These are phyloP conservation scores for Panaeolus papilionaceus DNA, from an alignment of 768 basidiomycete species.

Conservation along the genomic window DNA sequence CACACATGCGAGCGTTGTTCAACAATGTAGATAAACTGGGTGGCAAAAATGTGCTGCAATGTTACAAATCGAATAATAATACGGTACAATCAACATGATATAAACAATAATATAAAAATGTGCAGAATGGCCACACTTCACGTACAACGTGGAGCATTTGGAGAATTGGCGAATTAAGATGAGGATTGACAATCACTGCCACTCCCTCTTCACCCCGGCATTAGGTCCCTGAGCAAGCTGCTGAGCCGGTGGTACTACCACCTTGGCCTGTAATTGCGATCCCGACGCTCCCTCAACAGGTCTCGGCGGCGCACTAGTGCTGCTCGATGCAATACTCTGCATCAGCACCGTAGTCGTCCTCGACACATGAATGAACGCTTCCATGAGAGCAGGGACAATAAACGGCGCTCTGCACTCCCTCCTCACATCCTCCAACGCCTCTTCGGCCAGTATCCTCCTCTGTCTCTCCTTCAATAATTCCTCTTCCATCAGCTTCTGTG, in stretches of 20 bases:
- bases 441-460: constrained; percentile 49
- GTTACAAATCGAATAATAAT: too few relatives aligned
- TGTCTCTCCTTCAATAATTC: constrained; percentile 45
- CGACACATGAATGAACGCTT: constrained; percentile 57
- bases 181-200: neutral
- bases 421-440: constrained; percentile 50
- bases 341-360: constrained; percentile 41
- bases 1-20: too few relatives aligned
- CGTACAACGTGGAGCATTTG: too few relatives aligned
- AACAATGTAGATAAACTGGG: too few relatives aligned
- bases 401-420: constrained; percentile 60
- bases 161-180: neutral
- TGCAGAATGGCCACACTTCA: too few relatives aligned
- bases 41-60: too few relatives aligned
- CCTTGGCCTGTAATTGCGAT: neutral
- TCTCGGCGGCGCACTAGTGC: neutral
- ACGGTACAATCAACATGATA: too few relatives aligned
- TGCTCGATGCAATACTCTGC: neutral
- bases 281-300: neutral
- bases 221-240: neutral
- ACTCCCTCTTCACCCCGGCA: neutral
- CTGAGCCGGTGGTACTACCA: neutral
- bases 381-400: constrained; percentile 60
- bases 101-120: too few relatives aligned
- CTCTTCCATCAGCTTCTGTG: constrained; percentile 34